phyloP scores from a whole-genome alignment of 1,284 basidiomycete species.

The Meira nashicola region DNA sequence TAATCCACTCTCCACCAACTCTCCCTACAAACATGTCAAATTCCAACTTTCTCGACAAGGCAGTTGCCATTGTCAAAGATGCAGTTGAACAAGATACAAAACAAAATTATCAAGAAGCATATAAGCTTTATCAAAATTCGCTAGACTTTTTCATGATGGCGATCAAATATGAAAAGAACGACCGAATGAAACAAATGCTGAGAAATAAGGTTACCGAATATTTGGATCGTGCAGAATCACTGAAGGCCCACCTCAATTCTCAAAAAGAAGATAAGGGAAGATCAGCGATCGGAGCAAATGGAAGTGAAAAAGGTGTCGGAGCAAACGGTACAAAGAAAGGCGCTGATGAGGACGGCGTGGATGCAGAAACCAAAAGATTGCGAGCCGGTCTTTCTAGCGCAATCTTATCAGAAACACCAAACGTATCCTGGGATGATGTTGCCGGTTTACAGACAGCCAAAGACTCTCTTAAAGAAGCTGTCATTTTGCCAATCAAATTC shows the following conservation, averaged over 20 bases:
- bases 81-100: constrained; percentile 94
- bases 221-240: constrained; percentile 80
- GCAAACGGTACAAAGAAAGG: constrained; percentile 65
- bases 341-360: constrained; percentile 67
- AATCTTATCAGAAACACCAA: constrained; percentile 88
- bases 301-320: constrained; percentile 60
- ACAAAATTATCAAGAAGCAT: constrained; percentile 88
- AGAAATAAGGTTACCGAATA: constrained; percentile 87
- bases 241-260: constrained; percentile 68
- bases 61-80: constrained; percentile 87
- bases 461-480: constrained; percentile 93
- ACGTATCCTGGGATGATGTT: constrained; percentile 97
- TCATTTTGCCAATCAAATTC: constrained; percentile 97
- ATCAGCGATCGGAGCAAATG: constrained; percentile 74
- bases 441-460: constrained; percentile 92
- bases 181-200: constrained; percentile 82
- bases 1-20: neutral
- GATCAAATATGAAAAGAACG: constrained; percentile 90
- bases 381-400: constrained; percentile 80
- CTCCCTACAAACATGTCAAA: constrained; percentile 28
- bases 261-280: constrained; percentile 65
- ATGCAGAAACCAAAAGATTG: constrained; percentile 92
- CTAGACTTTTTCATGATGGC: constrained; percentile 97
- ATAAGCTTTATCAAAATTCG: constrained; percentile 81
- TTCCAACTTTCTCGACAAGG: constrained; percentile 58